phyloP scores from a whole-genome alignment of 305 asterid species.

The Lippia alba region DNA sequence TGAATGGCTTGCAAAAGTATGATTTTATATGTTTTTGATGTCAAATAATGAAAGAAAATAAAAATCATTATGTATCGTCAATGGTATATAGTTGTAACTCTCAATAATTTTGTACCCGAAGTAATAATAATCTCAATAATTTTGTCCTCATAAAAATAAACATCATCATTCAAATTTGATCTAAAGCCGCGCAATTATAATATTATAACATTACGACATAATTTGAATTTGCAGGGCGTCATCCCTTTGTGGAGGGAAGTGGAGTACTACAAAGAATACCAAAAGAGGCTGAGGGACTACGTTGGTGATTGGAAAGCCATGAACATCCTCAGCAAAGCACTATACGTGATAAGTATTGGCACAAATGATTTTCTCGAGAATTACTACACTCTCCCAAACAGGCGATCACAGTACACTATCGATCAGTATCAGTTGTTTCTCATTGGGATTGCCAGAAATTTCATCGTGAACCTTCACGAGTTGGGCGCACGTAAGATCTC shows the following conservation, averaged over 20 bases:
- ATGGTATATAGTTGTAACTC: too few relatives aligned
- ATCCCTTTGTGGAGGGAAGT: conserved; percentile 84
- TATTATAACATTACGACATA: not conserved
- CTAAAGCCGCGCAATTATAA: not conserved
- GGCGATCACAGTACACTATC: conserved; percentile 53
- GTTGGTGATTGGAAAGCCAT: conserved; percentile 54
- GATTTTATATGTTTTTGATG: too few relatives aligned
- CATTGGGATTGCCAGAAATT: conserved; percentile 50
- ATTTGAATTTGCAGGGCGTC: conserved; percentile 55
- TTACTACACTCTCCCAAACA: conserved; percentile 55
- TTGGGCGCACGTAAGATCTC: conserved; percentile 83
- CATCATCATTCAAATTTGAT: too few relatives aligned
- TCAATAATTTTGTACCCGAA: too few relatives aligned
- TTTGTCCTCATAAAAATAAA: too few relatives aligned
- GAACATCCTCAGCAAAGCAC: conserved; percentile 46
- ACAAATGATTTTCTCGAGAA: conserved; percentile 88
- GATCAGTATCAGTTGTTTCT: conserved; percentile 62
- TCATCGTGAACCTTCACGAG: conserved; percentile 49
- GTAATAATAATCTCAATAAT: too few relatives aligned
- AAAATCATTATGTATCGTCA: too few relatives aligned
- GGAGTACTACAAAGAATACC: conserved; percentile 83
- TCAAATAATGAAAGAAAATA: too few relatives aligned
- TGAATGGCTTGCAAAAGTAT: too few relatives aligned
- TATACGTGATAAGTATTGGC: conserved; percentile 72
- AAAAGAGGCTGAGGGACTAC: conserved; percentile 49